Base-by-base conservation (phyloP, 2,329 filamentous ascomycete genomes). In the Exophiala bonariae region DNA sequence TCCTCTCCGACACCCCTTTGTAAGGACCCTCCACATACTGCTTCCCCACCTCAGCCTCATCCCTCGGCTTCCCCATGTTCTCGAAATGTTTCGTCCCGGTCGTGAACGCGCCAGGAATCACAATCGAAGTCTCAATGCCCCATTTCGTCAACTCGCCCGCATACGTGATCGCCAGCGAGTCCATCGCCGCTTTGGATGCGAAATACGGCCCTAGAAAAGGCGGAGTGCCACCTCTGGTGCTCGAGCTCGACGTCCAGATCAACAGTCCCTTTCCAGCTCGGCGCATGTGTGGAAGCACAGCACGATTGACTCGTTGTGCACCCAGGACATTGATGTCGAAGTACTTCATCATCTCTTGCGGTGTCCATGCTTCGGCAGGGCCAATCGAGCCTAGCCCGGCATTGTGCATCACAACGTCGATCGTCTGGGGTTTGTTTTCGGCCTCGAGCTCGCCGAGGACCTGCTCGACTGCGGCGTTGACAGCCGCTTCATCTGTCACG, bases 341-440 rank as follows among this genome's bases (percentile, higher is more conserved):
- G 13, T 46, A 20, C 10, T 48, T 23, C 19, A 41, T 16, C n/a
- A 56, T 41, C 26, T 56, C 54, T 18, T 51, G 47, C 10, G 47
- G 20, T 13, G 37, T 54, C 20, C 49, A 58, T 10, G 54, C 43
- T 30, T 58, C 50, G 13, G 54, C 35, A 10, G 55, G 55, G 4
- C 55, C 54, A 26, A 23, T 33, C n/a, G 17, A 28, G 41, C 28
- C 18, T 38, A 6, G 23, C 23, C 48, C 55, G 4, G 55, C 54
- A 36, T 58, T 58, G 47, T 57, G 55, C 9, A 58, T 37, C 7
- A 58, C 22, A 9, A 45, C 43, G 42, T 57, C 55, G n/a, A 58
- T 52, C 5, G 23, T 18, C n/a, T 48, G 44, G n/a, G 42, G 34
- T 22, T 53, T 44, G 16, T 45, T 38, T 26, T 26, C 23, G 6